These are phyloP conservation scores for Didymella arachidicola DNA, from an alignment of 2,329 filamentous ascomycete genomes.

Conservation along the genomic window DNA sequence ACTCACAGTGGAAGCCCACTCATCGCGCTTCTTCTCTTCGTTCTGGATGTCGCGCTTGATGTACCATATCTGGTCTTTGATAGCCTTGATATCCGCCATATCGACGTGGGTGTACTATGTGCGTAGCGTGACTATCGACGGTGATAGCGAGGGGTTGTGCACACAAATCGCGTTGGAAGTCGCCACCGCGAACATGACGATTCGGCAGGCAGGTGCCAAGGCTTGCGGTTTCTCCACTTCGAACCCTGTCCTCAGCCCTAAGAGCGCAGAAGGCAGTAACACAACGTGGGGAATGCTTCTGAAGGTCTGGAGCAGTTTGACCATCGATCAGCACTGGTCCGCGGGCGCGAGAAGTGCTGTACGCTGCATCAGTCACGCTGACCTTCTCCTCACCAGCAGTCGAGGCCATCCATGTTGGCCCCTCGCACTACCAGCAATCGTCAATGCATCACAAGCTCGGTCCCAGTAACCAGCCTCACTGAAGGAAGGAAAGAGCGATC, in stretches of 20 bases:
- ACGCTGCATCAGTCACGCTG: conserved; percentile 10
- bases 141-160: conserved; percentile 1
- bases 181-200: conserved; percentile 26
- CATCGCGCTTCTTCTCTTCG: conserved; percentile 31
- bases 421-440: conserved; percentile 3
- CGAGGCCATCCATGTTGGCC: background rate
- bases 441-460: conserved; percentile 7
- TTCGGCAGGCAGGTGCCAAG: conserved; percentile 17
- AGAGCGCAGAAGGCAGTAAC: background rate
- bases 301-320: background rate
- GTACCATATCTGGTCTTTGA: conserved; percentile 39
- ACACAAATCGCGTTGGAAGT: conserved; percentile 14
- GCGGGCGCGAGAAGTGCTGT: background rate
- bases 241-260: conserved; percentile 30
- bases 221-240: conserved; percentile 24
- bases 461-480: conserved; percentile 6
- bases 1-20: conserved; percentile 30
- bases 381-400: background rate
- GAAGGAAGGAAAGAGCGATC: background rate
- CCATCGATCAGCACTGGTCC: background rate
- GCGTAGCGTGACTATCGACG: background rate
- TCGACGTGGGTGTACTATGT: background rate
- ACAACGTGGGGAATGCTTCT: conserved; percentile 10
- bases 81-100: conserved; percentile 39
- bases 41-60: conserved; percentile 36